Percentiles rank a stretch among this genome's conserved stretches.
These are phyloP conservation scores for Orbilia javanica DNA, from an alignment of 2,329 filamentous ascomycete genomes.

Conservation along the genomic window DNA sequence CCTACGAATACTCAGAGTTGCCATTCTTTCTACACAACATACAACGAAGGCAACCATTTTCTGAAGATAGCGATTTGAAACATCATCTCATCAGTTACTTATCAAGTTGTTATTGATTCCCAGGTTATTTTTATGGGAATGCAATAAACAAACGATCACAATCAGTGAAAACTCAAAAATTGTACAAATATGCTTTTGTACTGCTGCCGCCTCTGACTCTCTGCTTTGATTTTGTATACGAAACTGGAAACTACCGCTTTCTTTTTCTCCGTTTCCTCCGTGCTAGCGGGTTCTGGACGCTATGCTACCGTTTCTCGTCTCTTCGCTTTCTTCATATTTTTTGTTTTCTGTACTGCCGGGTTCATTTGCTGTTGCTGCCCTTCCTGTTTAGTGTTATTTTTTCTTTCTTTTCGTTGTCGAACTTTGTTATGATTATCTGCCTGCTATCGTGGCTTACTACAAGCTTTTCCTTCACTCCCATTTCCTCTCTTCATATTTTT, in stretches of 20 bases:
- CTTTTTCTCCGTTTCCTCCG: background rate
- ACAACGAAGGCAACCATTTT: background rate
- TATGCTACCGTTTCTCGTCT: background rate
- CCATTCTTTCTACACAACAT: constrained; percentile 1
- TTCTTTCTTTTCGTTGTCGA: background rate
- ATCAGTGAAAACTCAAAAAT: constrained; percentile 7
- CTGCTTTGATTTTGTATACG: constrained; percentile 18
- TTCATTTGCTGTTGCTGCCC: background rate
- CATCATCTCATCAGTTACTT: background rate
- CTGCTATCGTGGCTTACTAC: background rate
- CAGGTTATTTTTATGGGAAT: constrained; percentile 27
- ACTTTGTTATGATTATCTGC: constrained; percentile 3
- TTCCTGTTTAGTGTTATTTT: constrained; percentile 11
- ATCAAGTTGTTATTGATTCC: constrained; percentile 19
- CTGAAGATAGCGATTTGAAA: background rate
- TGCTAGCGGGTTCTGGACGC: constrained; percentile 6
- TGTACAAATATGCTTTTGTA: constrained; percentile 32
- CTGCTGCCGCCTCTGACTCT: background rate
- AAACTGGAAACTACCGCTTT: constrained; percentile 38
- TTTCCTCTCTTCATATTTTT: background rate
- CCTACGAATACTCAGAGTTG: background rate
- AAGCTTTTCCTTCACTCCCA: background rate
- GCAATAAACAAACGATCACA: constrained; percentile 7
- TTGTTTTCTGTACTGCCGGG: background rate
- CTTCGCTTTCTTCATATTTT: background rate